Evolutionary conservation across 305 asterid species (phyloP).

Genomic region (Fraxinus greggii): DNA sequence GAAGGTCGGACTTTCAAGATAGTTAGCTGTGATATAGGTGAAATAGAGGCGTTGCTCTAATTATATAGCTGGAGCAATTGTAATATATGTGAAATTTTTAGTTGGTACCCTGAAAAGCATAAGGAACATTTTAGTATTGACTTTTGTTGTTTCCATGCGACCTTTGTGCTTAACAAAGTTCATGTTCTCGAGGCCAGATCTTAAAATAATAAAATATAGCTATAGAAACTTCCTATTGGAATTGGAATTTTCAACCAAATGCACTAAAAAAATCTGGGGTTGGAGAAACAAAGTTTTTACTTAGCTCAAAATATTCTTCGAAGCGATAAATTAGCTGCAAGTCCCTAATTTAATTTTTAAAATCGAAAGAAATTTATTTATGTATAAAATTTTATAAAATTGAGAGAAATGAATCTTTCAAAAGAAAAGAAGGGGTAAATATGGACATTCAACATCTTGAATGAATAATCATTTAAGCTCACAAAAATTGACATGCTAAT

Average conservation of each 20-base stretch:
- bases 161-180: conserved; percentile 30
- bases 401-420: background rate
- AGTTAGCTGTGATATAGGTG: no score
- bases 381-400: no score
- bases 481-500: background rate
- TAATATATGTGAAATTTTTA: no score
- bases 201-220: conserved; percentile 27
- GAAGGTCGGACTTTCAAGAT: no score
- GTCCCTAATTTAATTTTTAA: no score
- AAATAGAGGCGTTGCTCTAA: no score
- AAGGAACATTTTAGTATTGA: conserved; percentile 15
- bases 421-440: background rate
- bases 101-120: background rate
- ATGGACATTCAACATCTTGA: background rate
- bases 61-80: no score
- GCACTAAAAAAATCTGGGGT: background rate
- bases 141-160: conserved; percentile 36
- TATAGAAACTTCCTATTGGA: conserved; percentile 58
- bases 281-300: conserved; percentile 19
- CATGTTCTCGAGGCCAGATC: conserved; percentile 54
- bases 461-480: background rate
- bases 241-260: conserved; percentile 29
- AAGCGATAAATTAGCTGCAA: conserved; percentile 26
- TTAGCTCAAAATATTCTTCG: conserved; percentile 38
- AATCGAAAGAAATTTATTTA: no score